Conservation (phyloP, 257 asterid species). For the Rhazya stricta region DNA sequence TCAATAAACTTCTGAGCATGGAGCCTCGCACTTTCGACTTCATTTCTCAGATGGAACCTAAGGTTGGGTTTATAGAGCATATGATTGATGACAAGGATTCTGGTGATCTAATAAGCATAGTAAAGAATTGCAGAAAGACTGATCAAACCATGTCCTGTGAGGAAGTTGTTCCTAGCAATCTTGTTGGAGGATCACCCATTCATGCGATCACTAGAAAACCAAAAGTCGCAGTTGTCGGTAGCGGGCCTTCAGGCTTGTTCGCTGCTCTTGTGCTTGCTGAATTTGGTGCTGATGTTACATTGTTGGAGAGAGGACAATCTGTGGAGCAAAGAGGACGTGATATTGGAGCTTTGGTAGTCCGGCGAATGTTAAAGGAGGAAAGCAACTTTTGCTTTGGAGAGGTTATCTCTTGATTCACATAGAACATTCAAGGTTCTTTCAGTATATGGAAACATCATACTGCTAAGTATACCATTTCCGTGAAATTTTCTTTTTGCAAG, state of each 20-base stretch:
- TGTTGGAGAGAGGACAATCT: constrained; percentile 88
- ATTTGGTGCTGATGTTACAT: constrained; percentile 86
- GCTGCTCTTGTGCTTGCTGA: constrained; percentile 98
- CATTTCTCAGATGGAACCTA: constrained; percentile 69
- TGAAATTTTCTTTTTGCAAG: background rate
- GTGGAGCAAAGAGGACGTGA: constrained; percentile 97
- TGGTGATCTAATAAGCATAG: constrained; percentile 52
- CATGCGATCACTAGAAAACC: constrained; percentile 41
- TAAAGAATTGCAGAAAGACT: constrained; percentile 32
- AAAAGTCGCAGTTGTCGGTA: constrained; percentile 78
- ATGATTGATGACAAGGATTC: constrained; percentile 32
- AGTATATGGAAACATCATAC: constrained; percentile 21
- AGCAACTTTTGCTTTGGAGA: constrained; percentile 99
- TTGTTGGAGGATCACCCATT: constrained; percentile 22
- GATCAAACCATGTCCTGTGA: constrained; percentile 27
- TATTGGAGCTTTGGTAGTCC: constrained; percentile 91
- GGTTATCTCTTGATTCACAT: constrained; percentile 57
- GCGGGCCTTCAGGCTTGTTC: constrained; percentile 95
- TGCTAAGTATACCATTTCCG: background rate
- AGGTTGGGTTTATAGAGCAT: constrained; percentile 63
- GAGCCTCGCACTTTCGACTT: constrained; percentile 86
- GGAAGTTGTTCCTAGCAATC: constrained; percentile 24
- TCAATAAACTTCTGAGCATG: constrained; percentile 46
- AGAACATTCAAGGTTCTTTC: constrained; percentile 28
- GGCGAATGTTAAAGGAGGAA: constrained; percentile 63